These are phyloP conservation scores for Aspergillus sp. DNA, from an alignment of 2,329 filamentous ascomycete species.

Conservation along the genomic window DNA sequence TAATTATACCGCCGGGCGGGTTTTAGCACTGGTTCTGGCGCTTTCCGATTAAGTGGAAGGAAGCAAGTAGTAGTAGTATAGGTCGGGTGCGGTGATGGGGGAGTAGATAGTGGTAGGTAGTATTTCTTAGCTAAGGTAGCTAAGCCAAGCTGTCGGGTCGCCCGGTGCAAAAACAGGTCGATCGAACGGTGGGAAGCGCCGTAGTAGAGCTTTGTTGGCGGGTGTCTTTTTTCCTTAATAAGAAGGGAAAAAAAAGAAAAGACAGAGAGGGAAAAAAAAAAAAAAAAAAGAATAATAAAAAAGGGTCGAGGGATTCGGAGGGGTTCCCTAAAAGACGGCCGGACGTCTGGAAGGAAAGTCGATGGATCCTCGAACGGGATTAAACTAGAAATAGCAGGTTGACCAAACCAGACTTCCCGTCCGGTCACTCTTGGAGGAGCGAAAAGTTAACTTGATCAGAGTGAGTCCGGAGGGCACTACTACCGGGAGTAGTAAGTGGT, in stretches of 20 bases:
- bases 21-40: conserved; percentile 15
- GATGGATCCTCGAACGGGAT: background rate
- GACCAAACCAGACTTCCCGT: conserved; percentile 1
- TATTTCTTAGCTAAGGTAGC: conserved; percentile 10
- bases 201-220: background rate
- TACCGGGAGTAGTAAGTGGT: conserved; percentile 1
- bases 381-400: conserved; percentile 2
- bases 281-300: background rate
- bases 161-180: conserved; percentile 14
- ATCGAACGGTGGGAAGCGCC: conserved; percentile 13
- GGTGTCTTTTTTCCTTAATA: conserved; percentile 5
- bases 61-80: background rate
- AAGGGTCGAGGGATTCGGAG: conserved; percentile 1
- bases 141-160: conserved; percentile 28
- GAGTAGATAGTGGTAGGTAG: no score
- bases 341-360: background rate
- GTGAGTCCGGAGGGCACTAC: background rate
- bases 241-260: background rate
- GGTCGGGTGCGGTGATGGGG: background rate
- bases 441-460: background rate
- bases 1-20: conserved; percentile 12
- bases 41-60: conserved; percentile 19
- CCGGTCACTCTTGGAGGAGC: background rate
- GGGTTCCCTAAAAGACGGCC: background rate
- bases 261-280: background rate